Conservation (phyloP, 441 rosid species). For the Adansonia grandidieri region DNA sequence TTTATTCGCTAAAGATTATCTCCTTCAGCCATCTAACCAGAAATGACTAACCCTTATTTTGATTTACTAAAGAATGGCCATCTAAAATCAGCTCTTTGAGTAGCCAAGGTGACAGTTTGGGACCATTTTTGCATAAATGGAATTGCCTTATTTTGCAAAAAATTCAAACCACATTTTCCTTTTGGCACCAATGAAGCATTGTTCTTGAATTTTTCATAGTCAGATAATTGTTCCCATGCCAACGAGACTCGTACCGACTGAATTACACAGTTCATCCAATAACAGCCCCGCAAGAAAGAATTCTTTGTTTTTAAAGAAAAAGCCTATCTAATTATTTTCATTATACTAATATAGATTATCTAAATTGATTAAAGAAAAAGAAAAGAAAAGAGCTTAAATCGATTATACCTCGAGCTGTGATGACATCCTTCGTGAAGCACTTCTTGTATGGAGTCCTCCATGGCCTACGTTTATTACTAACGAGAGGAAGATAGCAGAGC, state of each 20-base stretch:
- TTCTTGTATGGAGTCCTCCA: too few relatives aligned
- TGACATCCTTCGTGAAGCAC: too few relatives aligned
- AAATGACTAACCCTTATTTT: slow-evolving; percentile 57
- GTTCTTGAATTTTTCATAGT: slow-evolving; percentile 79
- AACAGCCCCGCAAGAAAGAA: too few relatives aligned
- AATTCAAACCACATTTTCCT: slow-evolving; percentile 60
- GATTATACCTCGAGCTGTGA: too few relatives aligned
- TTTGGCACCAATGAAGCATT: slow-evolving; percentile 73
- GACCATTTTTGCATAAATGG: slow-evolving; percentile 74
- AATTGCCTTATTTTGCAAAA: slow-evolving; percentile 66
- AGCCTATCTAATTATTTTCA: too few relatives aligned
- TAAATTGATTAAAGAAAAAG: too few relatives aligned
- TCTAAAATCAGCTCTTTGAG: slow-evolving; percentile 31
- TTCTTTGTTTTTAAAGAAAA: too few relatives aligned
- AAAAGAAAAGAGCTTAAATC: too few relatives aligned
- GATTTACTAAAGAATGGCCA: slow-evolving; percentile 36
- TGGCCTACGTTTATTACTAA: too few relatives aligned
- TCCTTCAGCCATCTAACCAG: slow-evolving; percentile 92
- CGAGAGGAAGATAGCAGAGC: too few relatives aligned
- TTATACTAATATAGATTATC: too few relatives aligned
- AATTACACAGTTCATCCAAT: too few relatives aligned
- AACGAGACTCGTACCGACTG: slow-evolving; percentile 57
- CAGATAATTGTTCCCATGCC: slow-evolving; percentile 81
- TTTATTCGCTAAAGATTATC: slow-evolving; percentile 63
- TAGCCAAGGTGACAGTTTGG: slow-evolving; percentile 28